Evolutionary conservation across 2,329 filamentous ascomycete species (phyloP), one percentile per base, ranked within the genome.

Genomic region (Emmonsia crescens): DNA sequence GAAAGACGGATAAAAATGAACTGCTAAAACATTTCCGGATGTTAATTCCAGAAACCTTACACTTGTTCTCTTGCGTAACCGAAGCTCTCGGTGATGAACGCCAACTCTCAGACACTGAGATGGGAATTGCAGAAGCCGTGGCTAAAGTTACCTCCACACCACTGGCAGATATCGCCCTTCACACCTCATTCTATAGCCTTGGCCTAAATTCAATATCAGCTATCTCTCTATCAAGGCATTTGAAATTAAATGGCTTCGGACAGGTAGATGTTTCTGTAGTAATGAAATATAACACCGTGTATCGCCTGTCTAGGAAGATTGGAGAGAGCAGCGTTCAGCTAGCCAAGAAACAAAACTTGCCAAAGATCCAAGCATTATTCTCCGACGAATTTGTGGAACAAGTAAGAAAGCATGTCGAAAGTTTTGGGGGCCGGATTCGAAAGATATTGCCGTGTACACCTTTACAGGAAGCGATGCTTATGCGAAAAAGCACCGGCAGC

Each of bases 401-500:
- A 38, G 65, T 80, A 6, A 68, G 65, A 31, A 61, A 70, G 5
- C 67, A 66, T 0, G 76, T 82, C 60, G 52, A 65, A 4, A 19
- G 63, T 4, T 63, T 72, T 1, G 71, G 72, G 0, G 70, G 72
- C 4, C 52, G 66, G 0, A 76, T 88, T 2, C 74, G 82, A 36
- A 78, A 76, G 1, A 79, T 96, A 9, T 75, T 92, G 5, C 91
- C 91, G 0, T 96, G 92, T 70, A 95, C 91, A 1, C 89, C 91
- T 0, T 76, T 96, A 0, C 92, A 96, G 72, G 89, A 95, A 75
- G 88, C 87, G 0, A 96, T 96, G 91, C 78, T 96, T 0, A 86
- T 85, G 2, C 82, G 84, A 9, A 75, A 75, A 31, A 66, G 72
- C 3, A 75, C 75, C 68, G 77, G 64, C 2, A 73, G 73, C 1